A percentile compares a stretch with the other conserved stretches of the same genome.
phyloP scores from a whole-genome alignment of 2,329 filamentous ascomycete species.

The Talaromyces amestolkiae region DNA sequence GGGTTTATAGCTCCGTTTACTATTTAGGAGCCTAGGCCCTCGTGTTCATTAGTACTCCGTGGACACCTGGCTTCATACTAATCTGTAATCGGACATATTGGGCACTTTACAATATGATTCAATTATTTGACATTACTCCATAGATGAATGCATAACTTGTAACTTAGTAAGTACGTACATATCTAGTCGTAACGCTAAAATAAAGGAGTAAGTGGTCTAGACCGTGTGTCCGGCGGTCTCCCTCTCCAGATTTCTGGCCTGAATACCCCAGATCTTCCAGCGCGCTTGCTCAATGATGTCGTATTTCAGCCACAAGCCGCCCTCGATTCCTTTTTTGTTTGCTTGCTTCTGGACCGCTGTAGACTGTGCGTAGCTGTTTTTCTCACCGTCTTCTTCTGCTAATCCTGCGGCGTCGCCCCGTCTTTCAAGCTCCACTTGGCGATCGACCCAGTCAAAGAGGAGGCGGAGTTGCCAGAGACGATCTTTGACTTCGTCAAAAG shows the following conservation, averaged over 20 bases:
- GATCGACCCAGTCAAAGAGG: conserved; percentile 67
- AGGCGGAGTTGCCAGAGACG: conserved; percentile 61
- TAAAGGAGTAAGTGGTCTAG: not conserved
- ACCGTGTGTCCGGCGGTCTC: not conserved
- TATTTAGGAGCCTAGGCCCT: not conserved
- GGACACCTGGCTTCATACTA: not conserved
- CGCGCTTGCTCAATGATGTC: conserved; percentile 42
- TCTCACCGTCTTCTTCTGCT: conserved; percentile 18
- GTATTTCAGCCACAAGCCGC: conserved; percentile 38
- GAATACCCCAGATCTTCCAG: conserved; percentile 45
- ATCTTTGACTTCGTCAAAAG: conserved; percentile 51
- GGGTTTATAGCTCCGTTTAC: not conserved
- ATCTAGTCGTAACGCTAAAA: not conserved
- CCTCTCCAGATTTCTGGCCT: conserved; percentile 26
- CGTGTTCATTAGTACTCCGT: not conserved
- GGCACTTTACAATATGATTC: too few relatives aligned
- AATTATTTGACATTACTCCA: too few relatives aligned
- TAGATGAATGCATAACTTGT: not conserved
- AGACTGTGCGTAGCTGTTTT: not conserved
- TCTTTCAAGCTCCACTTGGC: conserved; percentile 19
- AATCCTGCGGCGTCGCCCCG: not conserved
- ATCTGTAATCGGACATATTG: not conserved
- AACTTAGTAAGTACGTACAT: not conserved
- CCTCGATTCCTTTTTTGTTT: conserved; percentile 32
- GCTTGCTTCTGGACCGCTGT: conserved; percentile 10